These are phyloP conservation scores for Pseudopediastrum boryanum DNA, from an alignment of 139 green algal genomes.

Conservation along the genomic window DNA sequence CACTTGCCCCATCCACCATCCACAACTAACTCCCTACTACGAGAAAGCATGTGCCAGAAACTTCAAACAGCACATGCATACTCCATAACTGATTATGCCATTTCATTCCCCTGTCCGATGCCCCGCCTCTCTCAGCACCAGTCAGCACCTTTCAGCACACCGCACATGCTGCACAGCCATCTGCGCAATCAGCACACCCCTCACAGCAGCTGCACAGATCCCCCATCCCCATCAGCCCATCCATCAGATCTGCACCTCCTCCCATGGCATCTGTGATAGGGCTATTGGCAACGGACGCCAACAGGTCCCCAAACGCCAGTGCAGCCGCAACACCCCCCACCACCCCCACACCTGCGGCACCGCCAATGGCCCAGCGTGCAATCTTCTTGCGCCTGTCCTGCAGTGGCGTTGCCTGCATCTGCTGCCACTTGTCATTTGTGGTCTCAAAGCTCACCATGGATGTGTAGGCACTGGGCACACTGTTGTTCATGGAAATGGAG, in stretches of 20 bases:
- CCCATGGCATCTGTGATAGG: conserved; percentile 32
- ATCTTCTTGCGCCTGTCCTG: conserved; percentile 44
- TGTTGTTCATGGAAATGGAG: conserved; percentile 40
- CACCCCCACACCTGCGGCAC: conserved; percentile 49
- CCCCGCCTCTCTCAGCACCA: too few relatives aligned
- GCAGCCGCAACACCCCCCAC: conserved; percentile 49
- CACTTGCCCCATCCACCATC: too few relatives aligned
- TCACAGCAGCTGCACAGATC: conserved; percentile 10
- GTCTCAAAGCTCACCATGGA: conserved; percentile 66
- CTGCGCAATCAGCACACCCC: conserved; percentile 28
- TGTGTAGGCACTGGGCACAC: conserved; percentile 58
- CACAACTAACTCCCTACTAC: too few relatives aligned
- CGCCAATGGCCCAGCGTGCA: conserved; percentile 52
- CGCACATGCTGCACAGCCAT: conserved; percentile 11
- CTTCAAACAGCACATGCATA: too few relatives aligned
- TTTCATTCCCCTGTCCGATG: too few relatives aligned
- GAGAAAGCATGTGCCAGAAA: too few relatives aligned
- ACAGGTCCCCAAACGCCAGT: conserved; percentile 56
- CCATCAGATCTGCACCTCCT: conserved; percentile 15
- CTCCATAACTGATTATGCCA: too few relatives aligned
- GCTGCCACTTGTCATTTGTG: conserved; percentile 34
- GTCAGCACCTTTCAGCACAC: conserved; percentile 13
- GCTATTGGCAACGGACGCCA: conserved; percentile 38
- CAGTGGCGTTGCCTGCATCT: conserved; percentile 36
- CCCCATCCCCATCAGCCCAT: conserved; percentile 12